These are phyloP conservation scores for Globisporangium solare DNA, from an alignment of 352 stramenopile genomes.

Conservation along the genomic window DNA sequence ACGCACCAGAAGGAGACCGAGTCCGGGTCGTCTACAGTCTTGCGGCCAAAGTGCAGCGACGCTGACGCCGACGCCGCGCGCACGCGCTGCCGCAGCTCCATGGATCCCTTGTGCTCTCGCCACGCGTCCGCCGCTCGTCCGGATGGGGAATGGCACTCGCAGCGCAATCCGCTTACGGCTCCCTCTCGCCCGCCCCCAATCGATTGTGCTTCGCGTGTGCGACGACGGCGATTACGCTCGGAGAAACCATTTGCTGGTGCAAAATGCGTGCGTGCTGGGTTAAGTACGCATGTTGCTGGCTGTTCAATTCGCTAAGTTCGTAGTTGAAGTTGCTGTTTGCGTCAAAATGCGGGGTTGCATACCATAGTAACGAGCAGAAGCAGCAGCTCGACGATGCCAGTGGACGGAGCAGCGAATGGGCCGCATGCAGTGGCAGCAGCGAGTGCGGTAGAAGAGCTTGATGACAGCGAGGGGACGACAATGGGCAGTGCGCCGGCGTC, in stretches of 20 bases:
- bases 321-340: slow-evolving; percentile 22
- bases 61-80: slow-evolving; percentile 38
- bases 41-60: slow-evolving; percentile 49
- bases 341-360: not conserved
- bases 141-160: not conserved
- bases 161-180: not conserved
- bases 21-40: slow-evolving; percentile 35
- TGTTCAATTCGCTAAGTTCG: not conserved
- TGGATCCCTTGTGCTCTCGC: slow-evolving; percentile 1
- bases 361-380: not conserved
- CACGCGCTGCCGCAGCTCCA: slow-evolving; percentile 46
- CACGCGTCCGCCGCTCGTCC: no score
- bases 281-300: not conserved
- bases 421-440: no score
- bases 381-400: not conserved
- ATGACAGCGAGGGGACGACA: slow-evolving; percentile 35
- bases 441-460: slow-evolving; percentile 11
- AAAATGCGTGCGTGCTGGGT: not conserved
- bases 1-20: slow-evolving; percentile 59
- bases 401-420: not conserved
- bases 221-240: slow-evolving; percentile 3
- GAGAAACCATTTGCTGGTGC: not conserved
- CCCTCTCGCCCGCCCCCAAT: not conserved
- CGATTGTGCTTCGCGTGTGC: slow-evolving; percentile 1
- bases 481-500: slow-evolving; percentile 26